Base-by-base conservation (phyloP, 495 filamentous ascomycete species). In the Talaromyces stipitatus region DNA sequence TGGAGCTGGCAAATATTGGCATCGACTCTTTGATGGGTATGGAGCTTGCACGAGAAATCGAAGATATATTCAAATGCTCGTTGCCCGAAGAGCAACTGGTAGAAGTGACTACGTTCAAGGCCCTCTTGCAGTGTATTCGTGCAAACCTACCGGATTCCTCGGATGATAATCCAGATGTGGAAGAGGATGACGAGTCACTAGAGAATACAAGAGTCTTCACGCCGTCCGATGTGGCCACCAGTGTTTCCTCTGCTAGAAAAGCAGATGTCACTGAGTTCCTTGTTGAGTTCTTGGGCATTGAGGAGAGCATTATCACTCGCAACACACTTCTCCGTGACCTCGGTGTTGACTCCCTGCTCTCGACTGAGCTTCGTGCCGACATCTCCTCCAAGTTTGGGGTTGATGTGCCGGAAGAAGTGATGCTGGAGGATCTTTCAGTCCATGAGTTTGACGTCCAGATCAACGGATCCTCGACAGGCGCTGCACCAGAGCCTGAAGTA, bases 21-120 rank as follows among this genome's bases (percentile, higher is more conserved):
- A 77, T 84, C n/a, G 81, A 84, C 54, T 84, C 79, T 0, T 65
- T 82, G 0, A 70, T 78, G 63, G 78, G 72, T 0, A 79, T 81
- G 78, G 81, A 84, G 64, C 60, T 82, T 58, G 75, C 70, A 2
- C 69, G 68, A 0, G 79, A 84, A 55, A 60, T 84, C 9, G 77
- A 84, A 46, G 50, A 36, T 0, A 60, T 51, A 0, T 79, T 82
- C 61, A 69, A 78, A 22, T 68, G 65, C 55, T 68, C 67, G 0
- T 55, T 80, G 2, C 51, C 63, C 2, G 55, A 61, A 6, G 64
- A 61, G 0, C 54, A 58, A 45, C 24, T 61, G 11, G 27, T 58
- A 20, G 59, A 61, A 14, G 28, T 58, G 46, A 58, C 59, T 32
- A 55, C 58, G 27, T 50, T 61, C 29, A 26, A 28, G 10, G 47